Percentiles rank a stretch among this genome's conserved stretches.
Conservation (phyloP, 2,329 filamentous ascomycete genomes). For the Helminthosporium solani region DNA sequence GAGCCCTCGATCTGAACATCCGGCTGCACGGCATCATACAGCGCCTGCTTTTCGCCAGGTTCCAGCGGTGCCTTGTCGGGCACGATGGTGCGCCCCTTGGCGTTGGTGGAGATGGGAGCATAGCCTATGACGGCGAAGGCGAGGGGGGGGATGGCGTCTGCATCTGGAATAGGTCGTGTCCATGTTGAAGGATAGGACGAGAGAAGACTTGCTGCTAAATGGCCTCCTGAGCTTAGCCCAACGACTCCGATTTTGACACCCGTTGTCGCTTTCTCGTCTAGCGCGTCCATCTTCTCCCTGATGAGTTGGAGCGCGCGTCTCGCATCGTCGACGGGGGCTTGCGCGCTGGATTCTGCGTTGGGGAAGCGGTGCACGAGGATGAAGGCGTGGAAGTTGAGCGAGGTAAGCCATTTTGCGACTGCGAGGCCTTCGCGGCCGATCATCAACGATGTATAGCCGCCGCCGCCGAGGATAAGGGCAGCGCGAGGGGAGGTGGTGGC, state of each 20-base stretch:
- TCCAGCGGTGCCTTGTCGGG: constrained; percentile 15
- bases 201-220: constrained; percentile 18
- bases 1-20: constrained; percentile 14
- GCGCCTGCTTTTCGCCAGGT: constrained; percentile 18
- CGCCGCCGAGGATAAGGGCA: constrained; percentile 17
- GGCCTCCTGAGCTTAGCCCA: constrained; percentile 20
- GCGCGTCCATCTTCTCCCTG: neutral
- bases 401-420: constrained; percentile 19
- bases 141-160: constrained; percentile 1
- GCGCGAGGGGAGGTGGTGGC: constrained; percentile 1
- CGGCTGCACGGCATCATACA: constrained; percentile 21
- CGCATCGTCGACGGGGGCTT: constrained; percentile 20
- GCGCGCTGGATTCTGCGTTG: constrained; percentile 9
- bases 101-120: constrained; percentile 22
- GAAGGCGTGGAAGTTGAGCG: constrained; percentile 18
- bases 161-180: constrained; percentile 3
- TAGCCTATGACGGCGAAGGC: constrained; percentile 21
- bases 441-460: constrained; percentile 22
- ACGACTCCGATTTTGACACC: constrained; percentile 5
- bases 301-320: constrained; percentile 13
- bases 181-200: constrained; percentile 13
- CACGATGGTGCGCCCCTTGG: constrained; percentile 17
- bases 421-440: constrained; percentile 20
- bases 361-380: constrained; percentile 23
- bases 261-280: neutral